Conservation (phyloP, 2,329 filamentous ascomycete species). For the Aspergillus ustus region DNA sequence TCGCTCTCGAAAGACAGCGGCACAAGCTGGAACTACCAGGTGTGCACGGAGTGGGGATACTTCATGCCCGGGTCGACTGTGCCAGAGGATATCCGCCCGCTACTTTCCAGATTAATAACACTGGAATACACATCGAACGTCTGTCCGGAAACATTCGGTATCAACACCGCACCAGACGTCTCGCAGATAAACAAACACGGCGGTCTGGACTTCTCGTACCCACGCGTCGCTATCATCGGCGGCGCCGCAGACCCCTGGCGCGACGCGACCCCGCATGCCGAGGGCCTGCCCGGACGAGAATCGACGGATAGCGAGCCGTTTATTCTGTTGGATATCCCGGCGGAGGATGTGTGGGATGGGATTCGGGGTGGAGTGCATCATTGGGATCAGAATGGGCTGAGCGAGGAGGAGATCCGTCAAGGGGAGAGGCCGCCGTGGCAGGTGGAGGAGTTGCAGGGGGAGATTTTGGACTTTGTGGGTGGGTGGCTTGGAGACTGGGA, state of each 20-base stretch:
- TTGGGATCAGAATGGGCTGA: constrained; percentile 51
- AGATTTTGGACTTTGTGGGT: constrained; percentile 65
- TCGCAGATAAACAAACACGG: constrained; percentile 76
- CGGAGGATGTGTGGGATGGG: constrained; percentile 28
- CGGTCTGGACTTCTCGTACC: constrained; percentile 72
- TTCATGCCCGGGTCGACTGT: constrained; percentile 74
- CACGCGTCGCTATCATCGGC: constrained; percentile 76
- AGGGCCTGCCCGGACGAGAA: constrained; percentile 60
- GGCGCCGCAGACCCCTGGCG: constrained; percentile 82
- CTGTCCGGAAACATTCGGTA: constrained; percentile 72
- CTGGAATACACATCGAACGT: constrained; percentile 65
- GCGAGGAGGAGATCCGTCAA: constrained; percentile 29
- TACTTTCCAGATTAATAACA: constrained; percentile 73
- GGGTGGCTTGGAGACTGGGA: constrained; percentile 69
- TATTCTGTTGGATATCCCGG: constrained; percentile 61
- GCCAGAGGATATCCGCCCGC: constrained; percentile 65
- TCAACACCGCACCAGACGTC: constrained; percentile 66
- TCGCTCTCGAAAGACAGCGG: constrained; percentile 35
- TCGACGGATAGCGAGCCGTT: constrained; percentile 71
- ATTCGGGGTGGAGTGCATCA: constrained; percentile 73
- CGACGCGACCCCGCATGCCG: constrained; percentile 71
- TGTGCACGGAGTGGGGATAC: constrained; percentile 72
- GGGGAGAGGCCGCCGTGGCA: constrained; percentile 61
- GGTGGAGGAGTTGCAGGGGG: constrained; percentile 61
- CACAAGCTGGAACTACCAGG: constrained; percentile 63